These are phyloP conservation scores for Phytophthora hibernalis DNA, from an alignment of 352 stramenopile genomes.

Conservation along the genomic window DNA sequence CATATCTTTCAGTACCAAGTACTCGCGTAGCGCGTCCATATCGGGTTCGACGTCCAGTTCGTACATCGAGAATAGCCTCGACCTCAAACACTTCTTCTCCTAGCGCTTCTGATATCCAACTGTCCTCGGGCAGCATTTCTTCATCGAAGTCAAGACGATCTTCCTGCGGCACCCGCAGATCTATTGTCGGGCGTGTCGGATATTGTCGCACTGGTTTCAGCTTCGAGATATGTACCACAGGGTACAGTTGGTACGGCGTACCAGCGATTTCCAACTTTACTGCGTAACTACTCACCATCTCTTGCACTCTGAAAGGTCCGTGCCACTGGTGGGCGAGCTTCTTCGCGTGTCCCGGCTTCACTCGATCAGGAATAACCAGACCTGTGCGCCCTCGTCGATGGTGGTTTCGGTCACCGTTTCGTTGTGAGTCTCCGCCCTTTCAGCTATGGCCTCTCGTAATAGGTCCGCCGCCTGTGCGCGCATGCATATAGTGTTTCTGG, in stretches of 20 bases:
- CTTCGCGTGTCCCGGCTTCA: not conserved
- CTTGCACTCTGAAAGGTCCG: not conserved
- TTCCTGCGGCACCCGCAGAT: not conserved
- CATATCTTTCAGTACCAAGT: slow-evolving; percentile 1
- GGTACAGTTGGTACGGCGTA: not conserved
- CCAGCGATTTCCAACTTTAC: not conserved
- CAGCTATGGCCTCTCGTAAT: not conserved
- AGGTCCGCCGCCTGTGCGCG: not conserved
- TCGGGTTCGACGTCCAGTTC: not conserved
- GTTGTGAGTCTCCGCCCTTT: not conserved
- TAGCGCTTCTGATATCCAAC: slow-evolving; percentile 4
- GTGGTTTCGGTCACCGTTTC: not conserved
- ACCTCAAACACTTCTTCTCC: slow-evolving; percentile 12
- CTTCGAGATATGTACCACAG: not conserved
- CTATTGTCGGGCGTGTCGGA: not conserved
- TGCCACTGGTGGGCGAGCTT: not conserved
- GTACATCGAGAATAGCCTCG: slow-evolving; percentile 17
- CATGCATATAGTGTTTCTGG: not conserved
- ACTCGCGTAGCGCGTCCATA: slow-evolving; percentile 4
- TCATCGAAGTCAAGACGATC: slow-evolving; percentile 36
- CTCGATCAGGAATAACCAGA: not conserved
- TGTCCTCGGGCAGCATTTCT: slow-evolving; percentile 24
- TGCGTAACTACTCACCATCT: not conserved
- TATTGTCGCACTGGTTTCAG: not conserved
- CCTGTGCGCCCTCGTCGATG: not conserved